A percentile compares a stretch with the other conserved stretches of the same genome.
phyloP scores from a whole-genome alignment of 2,329 filamentous ascomycete species.

The Ceratocystis destructans region DNA sequence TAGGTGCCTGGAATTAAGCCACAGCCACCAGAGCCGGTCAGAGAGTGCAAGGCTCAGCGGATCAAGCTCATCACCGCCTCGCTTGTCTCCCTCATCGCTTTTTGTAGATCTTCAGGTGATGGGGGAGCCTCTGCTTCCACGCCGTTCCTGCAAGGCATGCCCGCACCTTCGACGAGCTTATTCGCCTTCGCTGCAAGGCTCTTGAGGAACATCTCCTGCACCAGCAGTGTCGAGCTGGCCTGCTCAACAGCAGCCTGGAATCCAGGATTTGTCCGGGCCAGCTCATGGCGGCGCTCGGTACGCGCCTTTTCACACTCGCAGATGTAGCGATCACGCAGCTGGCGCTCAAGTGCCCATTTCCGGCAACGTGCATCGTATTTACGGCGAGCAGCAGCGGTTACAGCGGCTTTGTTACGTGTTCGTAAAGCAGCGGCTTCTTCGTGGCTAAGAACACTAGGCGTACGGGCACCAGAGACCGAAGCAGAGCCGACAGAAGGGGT shows the following conservation, averaged over 20 bases:
- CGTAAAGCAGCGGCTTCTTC: not conserved
- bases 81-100: constrained; percentile 11
- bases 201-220: constrained; percentile 17
- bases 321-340: constrained; percentile 16
- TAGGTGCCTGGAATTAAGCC: not conserved
- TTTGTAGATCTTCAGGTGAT: constrained; percentile 5
- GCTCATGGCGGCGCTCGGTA: not conserved
- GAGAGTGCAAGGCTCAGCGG: constrained; percentile 4
- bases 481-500: not conserved
- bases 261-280: not conserved
- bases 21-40: not conserved
- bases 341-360: constrained; percentile 15
- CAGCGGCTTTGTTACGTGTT: constrained; percentile 8
- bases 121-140: not conserved
- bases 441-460: constrained; percentile 2
- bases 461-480: not conserved
- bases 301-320: constrained; percentile 10
- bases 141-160: not conserved
- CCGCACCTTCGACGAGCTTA: constrained; percentile 3
- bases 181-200: constrained; percentile 15
- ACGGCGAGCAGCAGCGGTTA: constrained; percentile 8
- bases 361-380: constrained; percentile 13
- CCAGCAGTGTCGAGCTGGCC: constrained; percentile 14
- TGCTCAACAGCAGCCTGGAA: constrained; percentile 10
- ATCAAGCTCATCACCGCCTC: constrained; percentile 17